Evolutionary conservation across 2,329 filamentous ascomycete species (phyloP).

Genomic region (Xylariaceae sp.): DNA sequence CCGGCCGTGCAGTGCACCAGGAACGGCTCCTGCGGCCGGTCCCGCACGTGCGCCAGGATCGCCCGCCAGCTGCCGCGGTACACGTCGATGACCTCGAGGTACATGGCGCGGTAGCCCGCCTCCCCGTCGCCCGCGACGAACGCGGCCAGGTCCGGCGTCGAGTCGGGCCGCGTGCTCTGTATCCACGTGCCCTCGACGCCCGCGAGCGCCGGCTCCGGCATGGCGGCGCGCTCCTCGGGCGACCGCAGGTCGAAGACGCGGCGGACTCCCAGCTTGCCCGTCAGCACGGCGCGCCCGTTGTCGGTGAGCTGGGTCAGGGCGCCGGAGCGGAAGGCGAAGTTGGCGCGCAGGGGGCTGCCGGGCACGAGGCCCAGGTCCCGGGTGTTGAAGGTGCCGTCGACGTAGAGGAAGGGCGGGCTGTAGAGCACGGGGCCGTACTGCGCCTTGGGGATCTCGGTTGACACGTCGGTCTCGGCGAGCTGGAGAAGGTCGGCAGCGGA

Average conservation of each 20-base stretch:
- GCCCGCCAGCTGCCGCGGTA: slow-evolving; percentile 39
- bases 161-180: slow-evolving; percentile 29
- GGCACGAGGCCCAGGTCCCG: slow-evolving; percentile 46
- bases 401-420: slow-evolving; percentile 41
- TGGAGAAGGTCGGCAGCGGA: slow-evolving; percentile 25
- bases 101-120: slow-evolving; percentile 41
- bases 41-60: slow-evolving; percentile 44
- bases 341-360: slow-evolving; percentile 35
- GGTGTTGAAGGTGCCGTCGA: slow-evolving; percentile 46
- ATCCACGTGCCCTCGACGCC: slow-evolving; percentile 42
- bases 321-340: slow-evolving; percentile 44
- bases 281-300: slow-evolving; percentile 33
- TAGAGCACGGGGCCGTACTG: slow-evolving; percentile 32
- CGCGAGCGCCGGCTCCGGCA: slow-evolving; percentile 40
- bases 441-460: slow-evolving; percentile 32
- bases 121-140: slow-evolving; percentile 44
- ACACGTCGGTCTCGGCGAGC: slow-evolving; percentile 40
- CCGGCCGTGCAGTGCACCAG: slow-evolving; percentile 56
- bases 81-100: slow-evolving; percentile 39
- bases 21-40: slow-evolving; percentile 39
- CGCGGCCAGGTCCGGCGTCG: slow-evolving; percentile 31
- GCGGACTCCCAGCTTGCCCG: slow-evolving; percentile 33
- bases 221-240: slow-evolving; percentile 34
- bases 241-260: slow-evolving; percentile 50
- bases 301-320: slow-evolving; percentile 34